Percentiles rank a stretch among this genome's conserved stretches.
These are phyloP conservation scores for Pelagomonas calceolata DNA, from an alignment of 108 stramenopile genomes.

Conservation along the genomic window DNA sequence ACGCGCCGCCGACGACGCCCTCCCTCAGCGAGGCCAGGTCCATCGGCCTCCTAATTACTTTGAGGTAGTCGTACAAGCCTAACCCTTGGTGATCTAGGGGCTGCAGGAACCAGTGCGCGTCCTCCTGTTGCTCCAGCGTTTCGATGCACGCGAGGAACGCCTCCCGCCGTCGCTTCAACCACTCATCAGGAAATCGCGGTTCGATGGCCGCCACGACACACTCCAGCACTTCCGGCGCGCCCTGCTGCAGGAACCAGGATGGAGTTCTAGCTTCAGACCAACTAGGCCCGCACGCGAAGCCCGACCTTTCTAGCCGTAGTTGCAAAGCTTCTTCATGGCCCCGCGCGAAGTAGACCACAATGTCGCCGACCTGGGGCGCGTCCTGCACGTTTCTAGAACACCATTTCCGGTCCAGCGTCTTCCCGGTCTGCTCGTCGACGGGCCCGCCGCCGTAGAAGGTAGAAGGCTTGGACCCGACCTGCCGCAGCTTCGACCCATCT, in stretches of 20 bases:
- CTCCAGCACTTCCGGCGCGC: not conserved
- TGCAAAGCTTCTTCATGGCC: not conserved
- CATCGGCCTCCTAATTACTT: not conserved
- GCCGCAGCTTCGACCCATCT: not conserved
- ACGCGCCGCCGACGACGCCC: constrained; percentile 72
- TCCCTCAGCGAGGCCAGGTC: constrained; percentile 90
- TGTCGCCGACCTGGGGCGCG: not conserved
- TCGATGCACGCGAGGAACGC: not conserved
- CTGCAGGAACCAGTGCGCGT: not conserved
- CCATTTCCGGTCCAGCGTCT: not conserved
- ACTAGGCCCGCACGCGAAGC: not conserved
- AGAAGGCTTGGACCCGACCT: not conserved
- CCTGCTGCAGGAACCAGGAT: not conserved
- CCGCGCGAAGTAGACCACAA: not conserved
- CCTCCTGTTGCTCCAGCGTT: not conserved
- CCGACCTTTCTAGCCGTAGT: not conserved
- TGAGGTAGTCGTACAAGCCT: not conserved
- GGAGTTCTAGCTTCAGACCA: not conserved
- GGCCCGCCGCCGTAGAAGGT: not conserved
- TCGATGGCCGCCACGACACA: not conserved
- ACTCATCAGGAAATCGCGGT: not conserved
- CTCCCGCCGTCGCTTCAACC: not conserved
- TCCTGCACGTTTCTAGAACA: not conserved
- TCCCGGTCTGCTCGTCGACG: not conserved
- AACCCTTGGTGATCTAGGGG: not conserved